Evolutionary conservation across 495 filamentous ascomycete species (phyloP).

Genomic region (Astrocystis sublimbata): DNA sequence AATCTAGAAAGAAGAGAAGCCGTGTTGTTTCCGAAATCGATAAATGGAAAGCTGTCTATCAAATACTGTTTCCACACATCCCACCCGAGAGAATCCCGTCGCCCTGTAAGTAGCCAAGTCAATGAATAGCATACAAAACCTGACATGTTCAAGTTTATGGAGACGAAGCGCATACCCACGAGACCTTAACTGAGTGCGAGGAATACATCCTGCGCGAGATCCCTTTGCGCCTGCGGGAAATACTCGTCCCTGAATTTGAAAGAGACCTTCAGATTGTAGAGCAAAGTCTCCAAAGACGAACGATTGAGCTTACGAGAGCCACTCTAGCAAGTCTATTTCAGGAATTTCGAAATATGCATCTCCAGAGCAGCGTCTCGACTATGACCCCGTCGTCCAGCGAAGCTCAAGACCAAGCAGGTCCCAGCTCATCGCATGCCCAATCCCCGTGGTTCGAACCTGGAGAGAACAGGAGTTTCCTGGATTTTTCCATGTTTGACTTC

Average conservation of each 20-base stretch:
- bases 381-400: too few species aligned
- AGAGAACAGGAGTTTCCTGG: not conserved
- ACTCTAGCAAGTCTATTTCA: slow-evolving; percentile 1
- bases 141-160: slow-evolving; percentile 10
- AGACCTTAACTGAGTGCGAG: slow-evolving; percentile 11
- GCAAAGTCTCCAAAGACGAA: not conserved
- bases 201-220: slow-evolving; percentile 18
- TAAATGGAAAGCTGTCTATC: slow-evolving; percentile 15
- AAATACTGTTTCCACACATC: slow-evolving; percentile 18
- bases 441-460: not conserved
- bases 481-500: not conserved
- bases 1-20: slow-evolving; percentile 10
- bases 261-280: slow-evolving; percentile 18
- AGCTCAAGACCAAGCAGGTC: not conserved
- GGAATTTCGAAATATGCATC: slow-evolving; percentile 2
- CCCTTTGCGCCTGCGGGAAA: slow-evolving; percentile 11
- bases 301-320: not conserved
- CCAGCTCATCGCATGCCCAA: not conserved
- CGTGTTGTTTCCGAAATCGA: slow-evolving; percentile 2
- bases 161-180: not conserved
- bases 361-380: not conserved
- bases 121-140: not conserved
- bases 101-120: slow-evolving; percentile 5
- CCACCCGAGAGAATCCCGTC: slow-evolving; percentile 13
- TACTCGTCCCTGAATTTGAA: slow-evolving; percentile 6